These are phyloP conservation scores for Kodamaea anthophila DNA, from an alignment of 1,139 yeast genomes.

Conservation along the genomic window DNA sequence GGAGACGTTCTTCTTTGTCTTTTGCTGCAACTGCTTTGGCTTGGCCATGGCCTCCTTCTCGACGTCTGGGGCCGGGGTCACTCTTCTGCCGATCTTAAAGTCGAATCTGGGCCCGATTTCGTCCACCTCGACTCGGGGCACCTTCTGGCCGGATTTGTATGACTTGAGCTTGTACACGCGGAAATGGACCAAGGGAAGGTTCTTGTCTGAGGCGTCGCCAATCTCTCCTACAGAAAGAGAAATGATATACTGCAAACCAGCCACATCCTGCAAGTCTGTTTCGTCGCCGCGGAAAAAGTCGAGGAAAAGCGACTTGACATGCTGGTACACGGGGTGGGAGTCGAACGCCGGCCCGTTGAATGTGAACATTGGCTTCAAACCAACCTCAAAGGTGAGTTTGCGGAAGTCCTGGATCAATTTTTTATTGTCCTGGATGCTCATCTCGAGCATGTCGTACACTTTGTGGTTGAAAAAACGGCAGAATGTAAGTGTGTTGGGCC, in stretches of 20 bases:
- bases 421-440: conserved; percentile 61
- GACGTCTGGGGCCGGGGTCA: conserved; percentile 79
- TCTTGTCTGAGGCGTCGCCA: conserved; percentile 53
- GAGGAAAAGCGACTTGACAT: conserved; percentile 78
- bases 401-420: conserved; percentile 78
- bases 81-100: conserved; percentile 84
- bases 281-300: conserved; percentile 90
- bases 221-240: conserved; percentile 75
- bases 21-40: conserved; percentile 79
- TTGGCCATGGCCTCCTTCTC: conserved; percentile 82
- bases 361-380: conserved; percentile 89
- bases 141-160: conserved; percentile 73
- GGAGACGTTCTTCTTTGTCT: conserved; percentile 82
- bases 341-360: conserved; percentile 94
- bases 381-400: conserved; percentile 74
- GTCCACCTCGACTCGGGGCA: conserved; percentile 89
- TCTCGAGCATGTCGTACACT: conserved; percentile 90
- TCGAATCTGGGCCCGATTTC: conserved; percentile 97
- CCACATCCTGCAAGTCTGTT: conserved; percentile 82
- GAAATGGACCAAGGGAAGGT: conserved; percentile 77
- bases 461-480: conserved; percentile 85
- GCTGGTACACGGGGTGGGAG: conserved; percentile 78
- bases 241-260: conserved; percentile 88
- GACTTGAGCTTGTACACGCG: conserved; percentile 87
- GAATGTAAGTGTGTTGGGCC: conserved; percentile 88